A percentile compares a stretch with the other conserved stretches of the same genome.
Evolutionary conservation across 1,284 basidiomycete genomes (phyloP).

Genomic region (Apiotrichum siamense): DNA sequence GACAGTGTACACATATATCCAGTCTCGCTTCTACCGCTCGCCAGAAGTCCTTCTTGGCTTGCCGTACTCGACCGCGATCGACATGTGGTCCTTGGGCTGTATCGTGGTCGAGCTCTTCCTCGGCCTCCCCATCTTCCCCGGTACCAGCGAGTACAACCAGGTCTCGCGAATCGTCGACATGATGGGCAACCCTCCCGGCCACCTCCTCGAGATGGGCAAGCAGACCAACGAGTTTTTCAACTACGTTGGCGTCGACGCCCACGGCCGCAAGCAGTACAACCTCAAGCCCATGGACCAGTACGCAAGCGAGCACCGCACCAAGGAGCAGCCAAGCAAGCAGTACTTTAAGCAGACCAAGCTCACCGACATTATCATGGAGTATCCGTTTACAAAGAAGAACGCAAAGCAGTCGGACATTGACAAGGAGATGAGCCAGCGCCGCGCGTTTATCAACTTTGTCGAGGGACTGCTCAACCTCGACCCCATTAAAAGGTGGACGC

Average conservation of each 20-base stretch:
- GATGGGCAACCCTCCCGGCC: slow-evolving; percentile 89
- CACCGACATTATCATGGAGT: slow-evolving; percentile 92
- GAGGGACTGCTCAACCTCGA: slow-evolving; percentile 90
- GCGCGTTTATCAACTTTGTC: slow-evolving; percentile 96
- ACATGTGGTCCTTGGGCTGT: slow-evolving; percentile 99
- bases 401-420: slow-evolving; percentile 82
- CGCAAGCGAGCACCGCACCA: slow-evolving; percentile 84
- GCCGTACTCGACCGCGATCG: slow-evolving; percentile 87
- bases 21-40: slow-evolving; percentile 96
- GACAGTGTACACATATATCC: slow-evolving; percentile 99
- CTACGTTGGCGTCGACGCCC: slow-evolving; percentile 63
- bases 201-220: slow-evolving; percentile 95
- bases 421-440: slow-evolving; percentile 89
- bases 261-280: slow-evolving; percentile 79
- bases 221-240: slow-evolving; percentile 95
- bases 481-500: slow-evolving; percentile 92
- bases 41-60: slow-evolving; percentile 95
- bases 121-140: slow-evolving; percentile 91
- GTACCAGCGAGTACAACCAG: slow-evolving; percentile 98
- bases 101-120: slow-evolving; percentile 98
- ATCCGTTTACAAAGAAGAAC: slow-evolving; percentile 74
- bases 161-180: slow-evolving; percentile 94
- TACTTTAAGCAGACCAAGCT: slow-evolving; percentile 94
- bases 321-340: slow-evolving; percentile 96
- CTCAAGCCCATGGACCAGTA: slow-evolving; percentile 94